Percentiles rank a stretch among this genome's conserved stretches.
These are phyloP conservation scores for Castanea mollissima DNA, from an alignment of 306 rosid genomes.

Conservation along the genomic window DNA sequence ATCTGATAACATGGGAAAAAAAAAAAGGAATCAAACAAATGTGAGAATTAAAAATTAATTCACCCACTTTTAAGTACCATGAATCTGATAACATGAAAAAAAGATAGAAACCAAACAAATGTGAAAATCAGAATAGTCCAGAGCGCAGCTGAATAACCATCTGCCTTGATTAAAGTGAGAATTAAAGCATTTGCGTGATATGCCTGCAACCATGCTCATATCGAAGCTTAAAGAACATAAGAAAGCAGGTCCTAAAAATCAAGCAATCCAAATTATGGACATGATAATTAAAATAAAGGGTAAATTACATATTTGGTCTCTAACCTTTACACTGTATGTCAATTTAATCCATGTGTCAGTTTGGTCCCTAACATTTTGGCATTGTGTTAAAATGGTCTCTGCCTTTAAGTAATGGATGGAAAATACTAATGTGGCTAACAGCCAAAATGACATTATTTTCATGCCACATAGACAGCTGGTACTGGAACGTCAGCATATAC, in stretches of 20 bases:
- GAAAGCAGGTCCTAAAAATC: neutral
- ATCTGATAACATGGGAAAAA: constrained; percentile 42
- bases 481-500: too few relatives aligned
- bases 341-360: too few relatives aligned
- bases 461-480: too few relatives aligned
- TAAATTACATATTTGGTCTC: too few relatives aligned
- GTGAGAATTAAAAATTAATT: constrained; percentile 74
- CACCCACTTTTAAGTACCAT: constrained; percentile 94
- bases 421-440: too few relatives aligned
- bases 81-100: constrained; percentile 57
- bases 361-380: too few relatives aligned
- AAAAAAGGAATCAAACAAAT: constrained; percentile 14
- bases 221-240: neutral
- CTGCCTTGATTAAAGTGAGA: neutral
- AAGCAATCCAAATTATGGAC: neutral
- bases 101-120: constrained; percentile 16
- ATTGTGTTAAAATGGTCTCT: too few relatives aligned
- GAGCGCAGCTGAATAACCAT: neutral
- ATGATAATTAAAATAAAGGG: neutral
- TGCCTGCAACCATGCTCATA: neutral
- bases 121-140: constrained; percentile 3
- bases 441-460: too few relatives aligned
- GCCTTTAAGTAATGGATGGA: too few relatives aligned
- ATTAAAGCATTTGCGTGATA: neutral
- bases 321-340: too few relatives aligned